A percentile compares a stretch with the other conserved stretches of the same genome.
Evolutionary conservation across 2,329 filamentous ascomycete genomes (phyloP).

Genomic region (Sordariomycetes sp.): DNA sequence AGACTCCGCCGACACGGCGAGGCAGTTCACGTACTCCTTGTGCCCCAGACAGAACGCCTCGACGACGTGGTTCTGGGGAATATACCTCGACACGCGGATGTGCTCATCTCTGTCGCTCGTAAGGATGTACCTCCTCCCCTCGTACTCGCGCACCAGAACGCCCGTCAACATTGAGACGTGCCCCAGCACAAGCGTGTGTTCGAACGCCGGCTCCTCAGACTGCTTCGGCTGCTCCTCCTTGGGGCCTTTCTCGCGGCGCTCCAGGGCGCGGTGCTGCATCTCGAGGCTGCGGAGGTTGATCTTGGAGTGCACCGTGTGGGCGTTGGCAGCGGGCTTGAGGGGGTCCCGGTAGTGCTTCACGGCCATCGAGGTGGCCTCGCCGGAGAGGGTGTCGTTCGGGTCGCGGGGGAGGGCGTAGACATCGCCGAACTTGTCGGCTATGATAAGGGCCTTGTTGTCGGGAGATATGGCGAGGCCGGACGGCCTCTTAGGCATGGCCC

Average conservation of each 20-base stretch:
- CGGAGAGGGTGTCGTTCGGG: slow-evolving; percentile 10
- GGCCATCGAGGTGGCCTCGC: slow-evolving; percentile 8
- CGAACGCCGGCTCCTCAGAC: slow-evolving; percentile 40
- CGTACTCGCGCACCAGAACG: slow-evolving; percentile 34
- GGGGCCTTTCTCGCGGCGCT: slow-evolving; percentile 14
- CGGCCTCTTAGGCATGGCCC: slow-evolving; percentile 80
- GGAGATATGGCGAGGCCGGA: slow-evolving; percentile 60
- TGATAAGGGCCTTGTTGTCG: slow-evolving; percentile 61
- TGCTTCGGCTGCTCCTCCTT: slow-evolving; percentile 13
- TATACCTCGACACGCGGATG: slow-evolving; percentile 72
- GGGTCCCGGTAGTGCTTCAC: slow-evolving; percentile 15
- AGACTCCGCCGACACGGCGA: slow-evolving; percentile 48
- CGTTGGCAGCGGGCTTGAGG: slow-evolving; percentile 38
- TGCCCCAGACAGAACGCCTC: slow-evolving; percentile 86
- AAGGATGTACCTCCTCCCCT: slow-evolving; percentile 33
- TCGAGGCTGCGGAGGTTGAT: slow-evolving; percentile 48
- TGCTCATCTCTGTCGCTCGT: slow-evolving; percentile 53
- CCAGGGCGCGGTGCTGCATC: slow-evolving; percentile 38
- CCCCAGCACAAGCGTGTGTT: slow-evolving; percentile 68
- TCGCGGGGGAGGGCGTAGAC: slow-evolving; percentile 79
- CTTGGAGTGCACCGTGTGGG: slow-evolving; percentile 49
- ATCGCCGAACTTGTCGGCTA: slow-evolving; percentile 92
- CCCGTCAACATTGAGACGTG: slow-evolving; percentile 93
- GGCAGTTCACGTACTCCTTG: slow-evolving; percentile 65
- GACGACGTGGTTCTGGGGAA: slow-evolving; percentile 76